Base-by-base conservation (phyloP, 2,329 filamentous ascomycete species). In the Cucurbitaria berberidis region DNA sequence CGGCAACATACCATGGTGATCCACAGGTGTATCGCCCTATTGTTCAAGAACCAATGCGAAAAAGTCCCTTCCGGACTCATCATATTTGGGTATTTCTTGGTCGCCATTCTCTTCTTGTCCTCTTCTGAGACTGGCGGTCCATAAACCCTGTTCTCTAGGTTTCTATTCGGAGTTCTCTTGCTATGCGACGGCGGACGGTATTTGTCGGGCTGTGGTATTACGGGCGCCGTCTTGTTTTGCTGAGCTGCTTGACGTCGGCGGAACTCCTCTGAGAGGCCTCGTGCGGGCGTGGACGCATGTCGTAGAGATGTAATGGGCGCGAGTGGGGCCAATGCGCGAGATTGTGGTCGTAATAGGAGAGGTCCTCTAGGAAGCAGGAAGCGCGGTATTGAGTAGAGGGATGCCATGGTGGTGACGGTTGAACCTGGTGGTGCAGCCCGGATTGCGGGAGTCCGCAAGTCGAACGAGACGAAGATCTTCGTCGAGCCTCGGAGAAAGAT, bases 141-240 rank as follows among this genome's bases (percentile, higher is more conserved):
- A 72, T 96, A 96, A 74, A 88, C 86, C 65, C 83, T 82, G 26
- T 88, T 86, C 6, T 79, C 27, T 46, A 77, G 76, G 60, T 82
- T 81, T 53, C 76, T 75, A 57, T 82, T 80, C 48, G 84, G 82
- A 27, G 91, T 82, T 6, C 89, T 82, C 19, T 89, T 80, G 11
- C 89, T 88, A 74, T 98, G 95, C 0, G 93, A 98, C 0, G 95
- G 95, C 2, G 95, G 93, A 42, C 90, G 90, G 82, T 96, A 98
- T 73, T 88, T 89, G 68, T 89, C 84, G 21, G 93, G 93, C 76
- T 97, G 91, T 66, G 90, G 90, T 60, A 99, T 72, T 22, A 71
- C 66, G 30, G 87, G 82, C 30, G 85, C 84, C 1, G 53, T 45
- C 42, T 62, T 61, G 48, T 59, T 58, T 76, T 77, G 74, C 40